phyloP scores from a whole-genome alignment of 805 yeast genomes.

The Sporopachydermia lactativora region DNA sequence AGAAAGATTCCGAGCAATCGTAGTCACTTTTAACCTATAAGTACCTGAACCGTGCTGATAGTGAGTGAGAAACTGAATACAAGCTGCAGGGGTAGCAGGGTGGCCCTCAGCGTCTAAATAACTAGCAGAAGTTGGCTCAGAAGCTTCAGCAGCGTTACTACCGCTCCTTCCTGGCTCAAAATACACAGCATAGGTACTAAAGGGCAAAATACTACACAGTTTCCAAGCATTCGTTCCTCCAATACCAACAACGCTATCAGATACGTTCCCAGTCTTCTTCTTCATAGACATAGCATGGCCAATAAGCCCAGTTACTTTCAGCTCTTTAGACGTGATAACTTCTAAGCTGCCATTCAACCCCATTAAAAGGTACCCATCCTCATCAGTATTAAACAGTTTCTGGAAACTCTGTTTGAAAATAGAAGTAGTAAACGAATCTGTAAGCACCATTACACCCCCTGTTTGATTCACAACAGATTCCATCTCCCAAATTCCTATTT shows the following conservation, averaged over 20 bases:
- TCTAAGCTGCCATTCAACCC: slow-evolving; percentile 51
- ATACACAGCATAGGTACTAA: slow-evolving; percentile 43
- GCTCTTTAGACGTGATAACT: slow-evolving; percentile 33
- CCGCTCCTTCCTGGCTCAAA: slow-evolving; percentile 29
- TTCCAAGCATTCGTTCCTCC: slow-evolving; percentile 48
- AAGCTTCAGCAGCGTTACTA: background rate
- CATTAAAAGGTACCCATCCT: slow-evolving; percentile 28
- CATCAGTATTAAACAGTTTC: slow-evolving; percentile 29
- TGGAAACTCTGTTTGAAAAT: slow-evolving; percentile 54
- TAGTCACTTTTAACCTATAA: slow-evolving; percentile 45
- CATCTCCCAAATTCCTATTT: slow-evolving; percentile 56
- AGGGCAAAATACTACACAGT: slow-evolving; percentile 38
- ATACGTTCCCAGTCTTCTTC: slow-evolving; percentile 18
- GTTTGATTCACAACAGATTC: slow-evolving; percentile 39
- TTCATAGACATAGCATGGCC: slow-evolving; percentile 45
- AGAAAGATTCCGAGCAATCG: slow-evolving; percentile 31
- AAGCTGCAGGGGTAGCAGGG: slow-evolving; percentile 16
- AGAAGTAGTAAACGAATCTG: slow-evolving; percentile 53
- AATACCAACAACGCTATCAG: slow-evolving; percentile 29
- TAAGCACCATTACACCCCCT: slow-evolving; percentile 48
- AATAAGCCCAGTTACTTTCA: slow-evolving; percentile 42
- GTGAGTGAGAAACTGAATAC: slow-evolving; percentile 40
- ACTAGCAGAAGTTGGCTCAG: background rate
- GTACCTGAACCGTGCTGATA: slow-evolving; percentile 51
- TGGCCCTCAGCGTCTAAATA: background rate